Base-by-base conservation (phyloP, 2,329 filamentous ascomycete genomes). In the Fusarium robinianum region DNA sequence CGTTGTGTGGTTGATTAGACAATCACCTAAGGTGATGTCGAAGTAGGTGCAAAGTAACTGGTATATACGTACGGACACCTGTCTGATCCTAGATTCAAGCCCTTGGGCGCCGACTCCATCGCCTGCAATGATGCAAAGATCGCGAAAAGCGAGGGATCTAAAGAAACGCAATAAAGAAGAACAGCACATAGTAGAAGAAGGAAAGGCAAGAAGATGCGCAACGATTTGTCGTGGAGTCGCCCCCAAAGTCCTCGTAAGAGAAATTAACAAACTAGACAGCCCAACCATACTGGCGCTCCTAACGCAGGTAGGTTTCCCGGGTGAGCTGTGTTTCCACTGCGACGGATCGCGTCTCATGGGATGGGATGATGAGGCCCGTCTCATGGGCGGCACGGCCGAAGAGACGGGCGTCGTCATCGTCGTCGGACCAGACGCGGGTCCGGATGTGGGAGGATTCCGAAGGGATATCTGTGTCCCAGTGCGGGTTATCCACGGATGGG, bases 401-500 rank as follows among this genome's bases (percentile, higher is more conserved):
- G 18, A 40, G 22, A 16, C 25, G 14, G 3, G n/a, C 18, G 5
- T 59, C 41, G 10, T 59, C 36, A 9, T 55, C 39, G 5, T 57
- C 53, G 10, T 57, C 56, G 12, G 58, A 63, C 65, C 64, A 66
- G 22, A 67, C 60, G 19, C 48, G 44, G 25, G 65, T 61, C 26
- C 61, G 52, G 21, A 62, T 44, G 16, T 44, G 40, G 12, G 53
- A 44, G 7, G 48, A 44, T 14, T 47, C 43, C 3, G 41, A 22
- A 4, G 32, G 23, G 14, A 41, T 31, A 21, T 36, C 37, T 7
- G 18, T 22, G 10, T 55, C 31, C 57, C 55, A 58, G 8, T 47
- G 32, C 15, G 43, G 29, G 18, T 38, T 38, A 12, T 36, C 29
- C 5, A 36, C 19, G 12, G 58, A 56, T 14, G 53, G 37, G 7